Evolutionary conservation across 352 stramenopile genomes (phyloP).

Genomic region (Plasmopara viticola): DNA sequence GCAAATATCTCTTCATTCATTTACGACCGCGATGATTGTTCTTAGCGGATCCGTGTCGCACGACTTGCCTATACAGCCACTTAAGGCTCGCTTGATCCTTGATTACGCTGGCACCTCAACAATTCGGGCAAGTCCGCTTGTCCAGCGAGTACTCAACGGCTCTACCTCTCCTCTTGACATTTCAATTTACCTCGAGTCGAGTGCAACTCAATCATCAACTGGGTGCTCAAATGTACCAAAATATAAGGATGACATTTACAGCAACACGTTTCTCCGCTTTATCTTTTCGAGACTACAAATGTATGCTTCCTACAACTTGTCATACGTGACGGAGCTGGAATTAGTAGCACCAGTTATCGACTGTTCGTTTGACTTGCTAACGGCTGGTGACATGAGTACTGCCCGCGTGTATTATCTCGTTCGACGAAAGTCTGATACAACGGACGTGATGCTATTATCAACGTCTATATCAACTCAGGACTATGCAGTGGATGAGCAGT

Average conservation of each 20-base stretch:
- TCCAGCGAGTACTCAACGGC: constrained; percentile 19
- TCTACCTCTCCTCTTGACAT: constrained; percentile 11
- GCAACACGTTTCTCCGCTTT: constrained; percentile 17
- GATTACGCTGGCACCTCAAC: constrained; percentile 21
- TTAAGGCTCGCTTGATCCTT: constrained; percentile 20
- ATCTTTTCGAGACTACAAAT: constrained; percentile 16
- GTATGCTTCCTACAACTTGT: constrained; percentile 20
- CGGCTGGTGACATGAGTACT: constrained; percentile 4
- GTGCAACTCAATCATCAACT: constrained; percentile 7
- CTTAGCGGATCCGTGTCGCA: constrained; percentile 11
- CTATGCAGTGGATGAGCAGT: constrained; percentile 15
- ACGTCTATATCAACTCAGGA: constrained; percentile 16
- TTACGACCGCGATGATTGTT: constrained; percentile 13
- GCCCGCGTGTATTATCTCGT: constrained; percentile 19
- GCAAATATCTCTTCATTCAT: constrained; percentile 19
- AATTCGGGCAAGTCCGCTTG: constrained; percentile 28
- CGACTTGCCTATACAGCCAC: constrained; percentile 12
- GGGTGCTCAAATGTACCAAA: background rate
- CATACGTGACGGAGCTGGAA: constrained; percentile 14
- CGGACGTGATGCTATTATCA: constrained; percentile 9
- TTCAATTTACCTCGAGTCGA: constrained; percentile 30
- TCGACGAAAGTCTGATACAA: constrained; percentile 7
- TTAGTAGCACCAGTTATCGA: constrained; percentile 18
- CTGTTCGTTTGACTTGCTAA: constrained; percentile 17
- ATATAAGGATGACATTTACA: constrained; percentile 13